Evolutionary conservation across 2,329 filamentous ascomycete species (phyloP), one percentile per base, ranked within the genome.

Genomic region (Thielaviopsis ethacetica): DNA sequence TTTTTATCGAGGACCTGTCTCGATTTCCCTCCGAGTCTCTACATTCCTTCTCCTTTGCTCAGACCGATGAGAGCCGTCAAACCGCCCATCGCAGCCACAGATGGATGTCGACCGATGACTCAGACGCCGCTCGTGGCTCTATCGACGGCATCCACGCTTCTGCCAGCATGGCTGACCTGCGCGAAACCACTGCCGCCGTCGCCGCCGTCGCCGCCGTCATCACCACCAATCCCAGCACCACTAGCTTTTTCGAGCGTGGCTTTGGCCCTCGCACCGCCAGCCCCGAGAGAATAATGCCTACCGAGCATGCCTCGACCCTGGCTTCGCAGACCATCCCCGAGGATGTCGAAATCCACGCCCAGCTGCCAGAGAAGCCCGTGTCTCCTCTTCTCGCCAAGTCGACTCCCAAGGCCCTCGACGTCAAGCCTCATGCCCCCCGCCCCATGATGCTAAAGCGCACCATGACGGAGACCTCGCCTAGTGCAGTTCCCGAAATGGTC

Each of bases 31-130:
- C 88, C 65, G 93, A 98, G 69, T 98, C 93, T 5, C 75, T 98
- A 53, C 93, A 98, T 71, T 98, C 93, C 1, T 98, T 98, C 73
- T 97, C 91, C 13, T 98, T 98, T 70, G 89, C 93, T 49, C 88
- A 95, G 65, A 91, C 95, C 71, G 91, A 91, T 2, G 91, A 95
- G 67, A 95, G 82, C 69, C 85, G 93, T 58, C 91, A 97, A 69
- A 95, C 89, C 75, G 86, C 95, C 47, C 59, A 61, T 27, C 59
- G 59, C 21, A 52, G 59, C 22, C 56, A 53, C 38, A 71, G 98
- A 66, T 95, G 95, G 72, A 81, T 91, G 61, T 95, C 91, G 9
- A 85, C 96, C 67, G 93, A 97, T 70, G 97, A 97, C 67, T 34
- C 59, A 49, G 56, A 89, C 75, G 86, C 95, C 41, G 70, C 97